These are phyloP conservation scores for Ambrosiella cleistominuta DNA, from an alignment of 2,329 filamentous ascomycete species.

Conservation along the genomic window DNA sequence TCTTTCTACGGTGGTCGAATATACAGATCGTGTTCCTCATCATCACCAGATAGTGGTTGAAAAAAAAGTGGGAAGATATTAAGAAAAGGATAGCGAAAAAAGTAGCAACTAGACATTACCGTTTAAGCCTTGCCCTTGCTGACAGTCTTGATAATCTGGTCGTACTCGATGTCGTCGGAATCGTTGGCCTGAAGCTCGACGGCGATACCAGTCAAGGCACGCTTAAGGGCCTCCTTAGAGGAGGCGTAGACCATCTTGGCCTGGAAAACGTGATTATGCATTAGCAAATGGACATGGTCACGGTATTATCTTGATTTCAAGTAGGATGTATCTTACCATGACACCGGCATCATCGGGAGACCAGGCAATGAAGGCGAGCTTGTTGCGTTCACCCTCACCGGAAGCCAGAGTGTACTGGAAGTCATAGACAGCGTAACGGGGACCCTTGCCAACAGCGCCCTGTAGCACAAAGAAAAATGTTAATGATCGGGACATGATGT, in stretches of 20 bases:
- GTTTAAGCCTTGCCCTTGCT: slow-evolving; percentile 42
- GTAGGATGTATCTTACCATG: slow-evolving; percentile 37
- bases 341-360: slow-evolving; percentile 65
- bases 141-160: slow-evolving; percentile 48
- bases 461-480: slow-evolving; percentile 17
- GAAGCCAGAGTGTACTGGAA: slow-evolving; percentile 57
- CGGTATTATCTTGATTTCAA: background rate
- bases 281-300: background rate
- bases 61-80: slow-evolving; percentile 2
- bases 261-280: slow-evolving; percentile 25
- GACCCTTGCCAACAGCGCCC: slow-evolving; percentile 46
- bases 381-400: slow-evolving; percentile 60
- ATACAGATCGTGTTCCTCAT: slow-evolving; percentile 1
- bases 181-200: slow-evolving; percentile 73
- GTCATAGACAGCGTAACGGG: slow-evolving; percentile 73
- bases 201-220: slow-evolving; percentile 56
- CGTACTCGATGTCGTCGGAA: slow-evolving; percentile 63
- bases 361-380: slow-evolving; percentile 66
- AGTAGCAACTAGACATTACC: background rate
- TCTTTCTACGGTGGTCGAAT: background rate
- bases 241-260: slow-evolving; percentile 83
- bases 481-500: background rate
- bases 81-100: slow-evolving; percentile 9
- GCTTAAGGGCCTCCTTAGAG: slow-evolving; percentile 74
- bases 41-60: background rate